Base-by-base conservation (phyloP, 2,329 filamentous ascomycete species). In the Fusarium verrucosum region DNA sequence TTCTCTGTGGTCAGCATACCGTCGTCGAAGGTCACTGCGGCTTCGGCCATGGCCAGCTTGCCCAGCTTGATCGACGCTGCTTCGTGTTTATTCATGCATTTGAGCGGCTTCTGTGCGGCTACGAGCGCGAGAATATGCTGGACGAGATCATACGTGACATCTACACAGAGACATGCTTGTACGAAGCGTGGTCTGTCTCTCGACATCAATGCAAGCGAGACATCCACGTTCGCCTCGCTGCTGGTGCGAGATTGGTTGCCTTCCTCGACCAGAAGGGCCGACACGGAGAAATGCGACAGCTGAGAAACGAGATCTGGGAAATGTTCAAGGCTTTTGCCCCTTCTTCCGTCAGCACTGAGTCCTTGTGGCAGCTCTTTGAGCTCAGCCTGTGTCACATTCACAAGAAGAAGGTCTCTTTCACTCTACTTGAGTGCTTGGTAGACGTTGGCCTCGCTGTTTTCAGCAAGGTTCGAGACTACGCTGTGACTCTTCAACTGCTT, bases 101-200 rank as follows among this genome's bases (percentile, higher is more conserved):
- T 23, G 50, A 50, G 20, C 50, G 50, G 4, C 44, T 54, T 10
- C 50, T 54, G 7, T 54, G 44, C 7, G 50, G 50, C 0, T 54
- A 54, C 7, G 44, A 54, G 8, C 20, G 44, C 2, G 50, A 54
- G 11, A 40, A 54, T 11, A 54, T 54, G 50, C 44, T 54, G 3
- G 50, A 54, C 8, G 26, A 33, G 22, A 54, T 54, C 35, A 50
- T 54, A 1, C 44, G 50, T 2, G 50, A 54, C 0, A 35, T 54
- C 8, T 54, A 54, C 26, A 54, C 50, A 0, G 50, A 54, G 10
- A 41, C 50, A 0, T 54, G 50, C 16, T 17, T 54, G 3, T 32
- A 54, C 4, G 50, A 54, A 33, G 50, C 50, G 7, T 54, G 50
- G 35, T 54, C 50, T 10, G 28, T 54, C 2, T 50, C 50, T 1